Evolutionary conservation across 1,139 yeast genomes (phyloP).

Genomic region (Hyphopichia burtonii): DNA sequence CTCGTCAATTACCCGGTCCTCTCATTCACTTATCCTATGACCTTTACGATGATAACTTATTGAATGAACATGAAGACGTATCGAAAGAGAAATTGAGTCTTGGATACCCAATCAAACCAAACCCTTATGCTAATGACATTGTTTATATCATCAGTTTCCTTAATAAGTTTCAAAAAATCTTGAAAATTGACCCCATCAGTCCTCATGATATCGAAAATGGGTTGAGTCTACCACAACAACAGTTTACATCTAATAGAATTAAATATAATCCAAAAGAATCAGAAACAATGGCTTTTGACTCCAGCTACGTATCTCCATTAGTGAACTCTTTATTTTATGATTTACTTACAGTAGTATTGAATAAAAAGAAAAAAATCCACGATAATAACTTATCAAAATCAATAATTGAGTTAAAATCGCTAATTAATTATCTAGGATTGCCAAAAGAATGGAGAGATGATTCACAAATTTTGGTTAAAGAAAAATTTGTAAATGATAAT

Average conservation of each 20-base stretch:
- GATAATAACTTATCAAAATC: conserved; percentile 30
- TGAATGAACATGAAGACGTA: conserved; percentile 20
- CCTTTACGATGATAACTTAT: conserved; percentile 37
- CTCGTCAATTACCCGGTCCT: conserved; percentile 44
- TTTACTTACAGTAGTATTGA: conserved; percentile 38
- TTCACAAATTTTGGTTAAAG: conserved; percentile 3
- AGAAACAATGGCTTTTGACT: conserved; percentile 9
- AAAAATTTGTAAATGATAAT: background rate
- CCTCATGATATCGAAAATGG: conserved; percentile 56
- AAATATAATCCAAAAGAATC: no score
- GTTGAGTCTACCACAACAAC: conserved; percentile 25
- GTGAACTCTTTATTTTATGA: conserved; percentile 38
- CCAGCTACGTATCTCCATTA: conserved; percentile 21
- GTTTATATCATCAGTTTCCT: conserved; percentile 42
- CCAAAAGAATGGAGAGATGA: conserved; percentile 49
- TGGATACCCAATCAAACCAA: conserved; percentile 26
- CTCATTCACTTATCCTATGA: conserved; percentile 36
- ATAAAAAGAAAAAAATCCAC: conserved; percentile 37
- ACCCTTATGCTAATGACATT: conserved; percentile 48
- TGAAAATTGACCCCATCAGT: conserved; percentile 30
- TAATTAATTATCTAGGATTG: conserved; percentile 33
- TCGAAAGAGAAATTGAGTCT: conserved; percentile 26
- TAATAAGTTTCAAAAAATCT: conserved; percentile 36
- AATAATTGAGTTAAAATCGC: conserved; percentile 40
- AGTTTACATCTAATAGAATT: no score